Base-by-base conservation (phyloP, 768 basidiomycete genomes). In the Chlorophyllum brunneum region DNA sequence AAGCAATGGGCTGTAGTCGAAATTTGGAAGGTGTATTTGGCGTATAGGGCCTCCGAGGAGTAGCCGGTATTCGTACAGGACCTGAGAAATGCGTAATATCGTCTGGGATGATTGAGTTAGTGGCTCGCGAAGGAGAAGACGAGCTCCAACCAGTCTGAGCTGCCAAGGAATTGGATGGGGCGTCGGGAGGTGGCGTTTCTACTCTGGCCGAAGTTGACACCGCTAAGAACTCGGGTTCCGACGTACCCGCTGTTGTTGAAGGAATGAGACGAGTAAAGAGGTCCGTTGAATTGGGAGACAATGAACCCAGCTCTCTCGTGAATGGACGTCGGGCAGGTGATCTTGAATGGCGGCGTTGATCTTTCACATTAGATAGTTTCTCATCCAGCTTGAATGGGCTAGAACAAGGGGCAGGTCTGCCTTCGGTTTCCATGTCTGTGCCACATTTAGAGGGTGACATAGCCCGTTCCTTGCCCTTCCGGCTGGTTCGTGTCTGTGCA, bases 241-340 rank as follows among this genome's bases (percentile, higher is more conserved):
- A 50, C 39, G 54, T 43, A 33, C 23, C 40, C 38, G 51, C 41
- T 22, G 37, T 50, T 38, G 54, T 44, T 30, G 36, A 51, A n/a
- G 67, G 63, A 37, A 61, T 60, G 15, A 68, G 55, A 10, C 55
- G 56, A 15, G 59, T 50, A 30, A 68, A 52, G 5, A 69, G 54
- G 36, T 64, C 61, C 0, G 64, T 67, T 37, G 86, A 85, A 11
- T 72, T 69, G 1, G 85, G 83, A n/a, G 85, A 85, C 33, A 85
- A 64, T 16, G 82, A 82, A 13, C 76, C 72, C 23, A 82, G 63
- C 62, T 77, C 76, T 52, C 77, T 70, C 39, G 38, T 54, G 18
- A 56, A 48, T 18, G 39, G 43, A 22, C 38, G 43, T 10, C 51
- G 51, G 8, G 39, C 6, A 23, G 51, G 51, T 22, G 51, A 46